phyloP scores from a whole-genome alignment of 495 filamentous ascomycete genomes.

The Astrothelium subdiscretum region DNA sequence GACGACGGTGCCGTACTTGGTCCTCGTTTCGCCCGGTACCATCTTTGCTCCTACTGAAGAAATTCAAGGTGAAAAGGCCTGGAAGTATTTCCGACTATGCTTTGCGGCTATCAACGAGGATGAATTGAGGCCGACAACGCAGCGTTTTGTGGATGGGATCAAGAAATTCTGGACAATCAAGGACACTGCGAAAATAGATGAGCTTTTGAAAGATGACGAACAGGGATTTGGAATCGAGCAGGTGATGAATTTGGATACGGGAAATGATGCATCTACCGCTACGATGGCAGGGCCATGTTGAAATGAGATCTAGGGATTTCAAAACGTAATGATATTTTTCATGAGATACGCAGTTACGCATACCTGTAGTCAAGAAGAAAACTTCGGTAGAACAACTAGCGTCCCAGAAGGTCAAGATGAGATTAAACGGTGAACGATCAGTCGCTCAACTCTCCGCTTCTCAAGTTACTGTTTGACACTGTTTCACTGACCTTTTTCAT shows the following conservation, averaged over 20 bases:
- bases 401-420: no score
- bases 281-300: background rate
- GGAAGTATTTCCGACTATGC: constrained; percentile 63
- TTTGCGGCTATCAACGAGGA: constrained; percentile 72
- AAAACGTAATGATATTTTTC: background rate
- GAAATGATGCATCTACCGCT: background rate
- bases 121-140: constrained; percentile 45
- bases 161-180: constrained; percentile 65
- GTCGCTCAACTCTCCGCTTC: no score
- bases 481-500: no score
- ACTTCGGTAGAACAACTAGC: no score
- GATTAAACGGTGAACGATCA: no score
- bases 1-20: constrained; percentile 53
- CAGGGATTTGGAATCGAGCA: background rate
- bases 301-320: background rate
- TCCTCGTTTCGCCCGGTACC: constrained; percentile 53
- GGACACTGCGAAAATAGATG: constrained; percentile 51
- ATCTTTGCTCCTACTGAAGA: constrained; percentile 58
- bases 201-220: constrained; percentile 30
- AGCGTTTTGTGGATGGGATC: constrained; percentile 55
- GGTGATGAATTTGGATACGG: background rate
- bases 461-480: no score
- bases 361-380: no score
- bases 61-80: constrained; percentile 42
- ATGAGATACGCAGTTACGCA: no score